phyloP scores from a whole-genome alignment of 805 yeast genomes.

The Saccharomycopsis fibuligera region DNA sequence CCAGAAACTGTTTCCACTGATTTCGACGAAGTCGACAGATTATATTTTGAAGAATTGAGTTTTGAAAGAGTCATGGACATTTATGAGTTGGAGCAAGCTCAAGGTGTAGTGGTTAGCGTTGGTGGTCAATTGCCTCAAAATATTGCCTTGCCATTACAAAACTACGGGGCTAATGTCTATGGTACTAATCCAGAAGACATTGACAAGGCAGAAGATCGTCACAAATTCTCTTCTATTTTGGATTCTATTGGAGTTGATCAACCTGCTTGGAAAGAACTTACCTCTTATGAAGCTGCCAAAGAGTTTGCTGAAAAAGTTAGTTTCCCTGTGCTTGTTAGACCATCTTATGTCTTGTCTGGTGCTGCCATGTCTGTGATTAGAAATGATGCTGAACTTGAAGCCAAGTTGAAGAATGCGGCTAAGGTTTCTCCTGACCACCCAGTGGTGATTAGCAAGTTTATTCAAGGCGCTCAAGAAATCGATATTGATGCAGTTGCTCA shows the following conservation, averaged over 20 bases:
- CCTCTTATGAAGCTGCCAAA: slow-evolving; percentile 80
- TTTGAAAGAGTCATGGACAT: slow-evolving; percentile 97
- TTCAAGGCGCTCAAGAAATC: slow-evolving; percentile 93
- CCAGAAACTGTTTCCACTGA: slow-evolving; percentile 99
- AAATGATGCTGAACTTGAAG: slow-evolving; percentile 69
- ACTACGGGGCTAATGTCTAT: slow-evolving; percentile 76
- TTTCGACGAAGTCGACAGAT: slow-evolving; percentile 95
- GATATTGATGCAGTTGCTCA: slow-evolving; percentile 96
- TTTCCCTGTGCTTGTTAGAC: slow-evolving; percentile 95
- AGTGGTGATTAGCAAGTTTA: slow-evolving; percentile 93
- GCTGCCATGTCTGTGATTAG: slow-evolving; percentile 97
- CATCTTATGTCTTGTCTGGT: slow-evolving; percentile 94
- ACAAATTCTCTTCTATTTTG: slow-evolving; percentile 89
- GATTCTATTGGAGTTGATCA: slow-evolving; percentile 93
- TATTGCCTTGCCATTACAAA: slow-evolving; percentile 80
- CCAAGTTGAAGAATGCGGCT: slow-evolving; percentile 80
- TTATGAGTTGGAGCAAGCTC: slow-evolving; percentile 83
- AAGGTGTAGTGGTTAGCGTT: slow-evolving; percentile 90
- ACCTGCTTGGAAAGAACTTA: slow-evolving; percentile 96
- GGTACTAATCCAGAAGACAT: slow-evolving; percentile 95
- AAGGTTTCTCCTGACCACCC: slow-evolving; percentile 95
- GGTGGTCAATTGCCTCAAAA: slow-evolving; percentile 99
- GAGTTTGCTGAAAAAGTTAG: slow-evolving; percentile 79
- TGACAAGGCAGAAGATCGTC: slow-evolving; percentile 97
- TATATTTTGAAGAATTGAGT: slow-evolving; percentile 91